Percentiles rank a stretch among this genome's conserved stretches.
Evolutionary conservation across 306 rosid genomes (phyloP).

Genomic region (Fragaria iinumae): DNA sequence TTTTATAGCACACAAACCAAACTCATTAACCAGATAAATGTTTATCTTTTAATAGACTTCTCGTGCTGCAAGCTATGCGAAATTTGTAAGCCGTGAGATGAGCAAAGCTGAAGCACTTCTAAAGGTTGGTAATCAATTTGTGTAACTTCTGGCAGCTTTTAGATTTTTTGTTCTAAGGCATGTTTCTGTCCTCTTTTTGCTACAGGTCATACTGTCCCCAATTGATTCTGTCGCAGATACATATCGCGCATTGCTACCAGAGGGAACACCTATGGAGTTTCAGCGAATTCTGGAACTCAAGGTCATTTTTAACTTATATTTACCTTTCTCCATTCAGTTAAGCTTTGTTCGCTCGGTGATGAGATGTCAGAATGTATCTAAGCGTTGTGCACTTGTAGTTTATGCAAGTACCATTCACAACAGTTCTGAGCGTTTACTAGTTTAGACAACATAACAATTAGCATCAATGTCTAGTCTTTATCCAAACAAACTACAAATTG

Average conservation of each 20-base stretch:
- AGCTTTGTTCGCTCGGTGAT: background rate
- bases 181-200: conserved; percentile 9
- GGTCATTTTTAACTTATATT: conserved; percentile 46
- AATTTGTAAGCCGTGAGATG: conserved; percentile 98
- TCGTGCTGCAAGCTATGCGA: conserved; percentile 89
- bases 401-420: background rate
- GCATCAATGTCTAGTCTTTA: too few relatives aligned
- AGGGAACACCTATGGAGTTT: conserved; percentile 99
- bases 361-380: background rate
- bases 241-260: conserved; percentile 92
- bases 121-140: conserved; percentile 56
- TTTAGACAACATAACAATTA: background rate
- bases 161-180: conserved; percentile 14
- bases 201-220: conserved; percentile 93
- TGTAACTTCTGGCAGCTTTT: conserved; percentile 7
- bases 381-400: background rate
- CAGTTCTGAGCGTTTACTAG: background rate
- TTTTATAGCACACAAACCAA: conserved; percentile 12
- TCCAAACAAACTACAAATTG: background rate
- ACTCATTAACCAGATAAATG: conserved; percentile 19
- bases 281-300: conserved; percentile 96
- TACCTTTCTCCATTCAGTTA: conserved; percentile 14
- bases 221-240: conserved; percentile 96
- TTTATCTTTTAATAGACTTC: conserved; percentile 55
- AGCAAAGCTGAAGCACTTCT: conserved; percentile 98